Evolutionary conservation across 441 rosid genomes (phyloP), one percentile per base, ranked within the genome.

Genomic region (Geranium incanum): DNA sequence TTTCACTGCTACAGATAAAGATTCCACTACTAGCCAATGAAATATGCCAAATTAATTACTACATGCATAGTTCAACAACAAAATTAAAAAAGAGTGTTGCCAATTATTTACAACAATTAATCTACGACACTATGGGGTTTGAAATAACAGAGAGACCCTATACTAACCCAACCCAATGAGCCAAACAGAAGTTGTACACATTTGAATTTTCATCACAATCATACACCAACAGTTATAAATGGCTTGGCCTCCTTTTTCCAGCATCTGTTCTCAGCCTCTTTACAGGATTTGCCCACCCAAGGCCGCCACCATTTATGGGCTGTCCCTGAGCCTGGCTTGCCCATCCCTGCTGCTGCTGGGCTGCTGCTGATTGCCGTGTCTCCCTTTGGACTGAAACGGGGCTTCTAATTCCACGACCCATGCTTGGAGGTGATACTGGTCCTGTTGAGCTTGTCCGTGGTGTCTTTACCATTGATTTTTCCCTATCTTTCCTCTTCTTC

Each of bases 251-350:
- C 81, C 99, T 86, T 80, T 89, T 91, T 70, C 97, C 98, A 4
- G 96, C 77, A 82, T 91, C 99, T 15, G 99, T 93, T 77, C 99
- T 91, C 82, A 89, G 75, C 81, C 96, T 86, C 89, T 95, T 95
- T 33, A 95, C 99, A 12, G 98, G 99, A 83, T 95, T 89, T 75
- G 99, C 98, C 99, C 99, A 95, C 66, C 98, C 97, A 23, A 93
- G 93, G 65, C 13, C 9, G 13, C 62, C 16, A 0, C 7, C 62
- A 55, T 55, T 55, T 5, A 55, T 55, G 16, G 62, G 16, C 62
- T n/a, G 62, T 1, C 19, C 62, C n/a, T 6, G 19, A 48, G 88
- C 68, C 82, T 84, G 96, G 81, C 84, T 91, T 65, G 81, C 81
- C 95, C 93, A 84, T 3, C 86, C 86, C 79, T 71, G 97, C 71